These are phyloP conservation scores for Conidiobolus coronatus DNA, from an alignment of 371 early-diverging fungal genomes.

Conservation along the genomic window DNA sequence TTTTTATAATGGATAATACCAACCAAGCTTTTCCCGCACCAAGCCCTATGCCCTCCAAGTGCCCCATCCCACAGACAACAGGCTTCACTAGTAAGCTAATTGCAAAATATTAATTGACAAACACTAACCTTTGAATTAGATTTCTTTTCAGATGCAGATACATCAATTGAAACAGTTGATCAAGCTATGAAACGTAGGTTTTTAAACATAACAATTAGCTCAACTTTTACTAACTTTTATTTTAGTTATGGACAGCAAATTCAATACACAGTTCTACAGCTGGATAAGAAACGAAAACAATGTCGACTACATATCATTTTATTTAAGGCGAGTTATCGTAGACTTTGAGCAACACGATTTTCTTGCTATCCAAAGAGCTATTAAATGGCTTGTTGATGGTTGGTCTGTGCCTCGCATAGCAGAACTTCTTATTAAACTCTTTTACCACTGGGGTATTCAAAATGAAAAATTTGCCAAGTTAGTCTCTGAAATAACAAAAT, in stretches of 20 bases:
- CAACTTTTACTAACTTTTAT: background rate
- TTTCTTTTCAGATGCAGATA: background rate
- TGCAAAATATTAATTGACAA: too few relatives aligned
- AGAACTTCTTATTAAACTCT: conserved; percentile 5
- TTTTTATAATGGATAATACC: too few relatives aligned
- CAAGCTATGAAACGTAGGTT: conserved; percentile 3
- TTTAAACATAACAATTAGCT: background rate
- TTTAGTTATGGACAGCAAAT: conserved; percentile 5
- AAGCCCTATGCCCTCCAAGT: too few relatives aligned
- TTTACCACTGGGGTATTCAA: conserved; percentile 6
- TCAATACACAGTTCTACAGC: conserved; percentile 4
- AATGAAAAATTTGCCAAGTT: conserved; percentile 4
- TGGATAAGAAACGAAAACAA: conserved; percentile 6
- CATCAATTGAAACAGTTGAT: conserved; percentile 2
- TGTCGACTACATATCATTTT: conserved; percentile 5
- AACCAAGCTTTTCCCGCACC: too few relatives aligned
- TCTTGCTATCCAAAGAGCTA: background rate
- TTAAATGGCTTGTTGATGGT: conserved; percentile 5
- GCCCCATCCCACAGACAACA: too few relatives aligned
- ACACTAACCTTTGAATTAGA: too few relatives aligned
- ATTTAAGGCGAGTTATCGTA: conserved; percentile 2
- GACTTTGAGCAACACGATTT: background rate
- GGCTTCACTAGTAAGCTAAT: too few relatives aligned
- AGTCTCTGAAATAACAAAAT: background rate
- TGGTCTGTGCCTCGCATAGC: conserved; percentile 4